phyloP scores from a whole-genome alignment of 2,329 filamentous ascomycete species.

The Coleophoma eucalyptorum region DNA sequence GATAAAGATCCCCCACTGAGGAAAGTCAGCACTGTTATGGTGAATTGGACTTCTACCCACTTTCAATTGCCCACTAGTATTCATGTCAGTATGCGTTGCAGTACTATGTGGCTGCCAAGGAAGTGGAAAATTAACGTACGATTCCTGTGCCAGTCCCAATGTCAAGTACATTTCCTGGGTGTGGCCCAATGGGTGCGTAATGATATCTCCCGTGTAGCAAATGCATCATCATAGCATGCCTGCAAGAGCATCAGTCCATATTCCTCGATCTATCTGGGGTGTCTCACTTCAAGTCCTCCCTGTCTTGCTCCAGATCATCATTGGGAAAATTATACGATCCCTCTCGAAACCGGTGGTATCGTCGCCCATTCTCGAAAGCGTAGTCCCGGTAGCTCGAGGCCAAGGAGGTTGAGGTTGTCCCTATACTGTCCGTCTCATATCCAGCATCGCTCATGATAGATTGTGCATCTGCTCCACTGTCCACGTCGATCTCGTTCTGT shows the following conservation, averaged over 20 bases:
- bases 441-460: constrained; percentile 19
- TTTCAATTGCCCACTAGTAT: constrained; percentile 49
- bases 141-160: constrained; percentile 56
- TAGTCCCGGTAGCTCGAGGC: constrained; percentile 41
- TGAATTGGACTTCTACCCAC: constrained; percentile 14
- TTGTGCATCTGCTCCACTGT: constrained; percentile 11
- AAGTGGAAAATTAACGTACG: background rate
- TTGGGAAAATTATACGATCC: constrained; percentile 56
- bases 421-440: constrained; percentile 22
- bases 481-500: constrained; percentile 22
- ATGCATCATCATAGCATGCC: constrained; percentile 25
- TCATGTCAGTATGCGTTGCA: too few relatives aligned
- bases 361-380: constrained; percentile 51
- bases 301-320: constrained; percentile 55
- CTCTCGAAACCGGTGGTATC: constrained; percentile 53
- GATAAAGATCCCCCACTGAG: constrained; percentile 48
- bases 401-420: constrained; percentile 19
- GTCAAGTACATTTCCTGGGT: constrained; percentile 49
- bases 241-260: background rate
- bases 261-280: background rate
- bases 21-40: constrained; percentile 11
- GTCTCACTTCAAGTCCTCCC: constrained; percentile 46
- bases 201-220: constrained; percentile 30
- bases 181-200: constrained; percentile 45
- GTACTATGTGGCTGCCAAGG: too few relatives aligned